phyloP scores from a whole-genome alignment of 495 filamentous ascomycete genomes.

The Beverwykella pulmonaria region DNA sequence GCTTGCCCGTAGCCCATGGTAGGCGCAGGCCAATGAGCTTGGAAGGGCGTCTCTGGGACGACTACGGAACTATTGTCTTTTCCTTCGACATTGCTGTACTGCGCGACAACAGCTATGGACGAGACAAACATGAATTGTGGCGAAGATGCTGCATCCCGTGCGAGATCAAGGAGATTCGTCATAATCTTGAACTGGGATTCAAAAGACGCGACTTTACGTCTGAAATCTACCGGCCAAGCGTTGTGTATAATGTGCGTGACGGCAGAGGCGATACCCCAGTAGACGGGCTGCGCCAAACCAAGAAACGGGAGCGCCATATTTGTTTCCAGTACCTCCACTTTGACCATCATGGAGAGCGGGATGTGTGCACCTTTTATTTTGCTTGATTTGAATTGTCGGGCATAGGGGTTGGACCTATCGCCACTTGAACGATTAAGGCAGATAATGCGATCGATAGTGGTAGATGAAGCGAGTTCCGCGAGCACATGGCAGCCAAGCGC shows the following conservation, averaged over 20 bases:
- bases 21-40: neutral
- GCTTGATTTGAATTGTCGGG: neutral
- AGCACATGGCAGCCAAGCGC: conserved; percentile 9
- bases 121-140: conserved; percentile 29
- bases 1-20: conserved; percentile 41
- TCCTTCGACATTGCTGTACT: neutral
- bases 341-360: neutral
- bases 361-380: neutral
- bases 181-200: conserved; percentile 43
- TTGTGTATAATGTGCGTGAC: conserved; percentile 50
- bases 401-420: neutral
- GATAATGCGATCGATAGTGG: neutral
- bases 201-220: conserved; percentile 40
- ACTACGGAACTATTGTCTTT: neutral
- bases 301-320: neutral
- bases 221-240: conserved; percentile 51
- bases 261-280: conserved; percentile 3
- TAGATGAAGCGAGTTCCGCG: neutral
- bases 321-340: conserved; percentile 6
- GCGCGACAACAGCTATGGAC: conserved; percentile 22
- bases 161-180: conserved; percentile 41
- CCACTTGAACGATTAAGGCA: conserved; percentile 2
- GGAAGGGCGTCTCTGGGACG: conserved; percentile 19
- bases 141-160: conserved; percentile 1
- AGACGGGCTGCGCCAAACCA: conserved; percentile 10